Base-by-base conservation (phyloP, 2,329 filamentous ascomycete genomes). In the Phoma sp. region DNA sequence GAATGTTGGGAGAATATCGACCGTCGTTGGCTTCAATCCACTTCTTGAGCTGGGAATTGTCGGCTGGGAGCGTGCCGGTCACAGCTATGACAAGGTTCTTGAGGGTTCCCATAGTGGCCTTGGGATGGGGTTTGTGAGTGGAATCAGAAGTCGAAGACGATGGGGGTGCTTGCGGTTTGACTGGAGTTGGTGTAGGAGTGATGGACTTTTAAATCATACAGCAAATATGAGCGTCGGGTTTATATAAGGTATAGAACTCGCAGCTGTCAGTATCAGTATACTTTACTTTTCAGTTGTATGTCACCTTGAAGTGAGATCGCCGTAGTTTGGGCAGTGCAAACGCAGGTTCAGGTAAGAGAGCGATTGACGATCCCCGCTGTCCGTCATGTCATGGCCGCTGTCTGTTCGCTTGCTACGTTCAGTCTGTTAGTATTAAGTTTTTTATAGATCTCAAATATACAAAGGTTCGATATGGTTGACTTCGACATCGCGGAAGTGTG, bases 11-110 rank as follows among this genome's bases (percentile, higher is more conserved):
- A 0, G 77, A 74, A 67, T 86, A 88, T 1, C 52, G 72, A 1
- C 89, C 92, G 6, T 84, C 86, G 53, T 89, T 84, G 4, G 78
- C 68, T 4, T 77, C 76, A 9, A 91, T 81, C 90, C 91, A 96
- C 32, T 78, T 77, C 29, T 80, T 80, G 29, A 95, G 80, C 34
- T 89, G 83, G 1, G 83, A 78, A 2, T 55, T 15, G 5, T 60
- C 56, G 32, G 74, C 71, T 1, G 80, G 80, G 4, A 91, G 83
- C 2, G 83, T 77, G 4, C 88, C 88, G 0, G 82, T 83, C 0
- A 83, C 73, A 18, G 85, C 82, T 17, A 91, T 79, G 42, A 81
- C 75, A 28, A 83, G 72, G 1, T 78, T 77, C 12, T 78, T 78
- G 65, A 91, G 84, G 7, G 75, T 59, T 6, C 73, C 73, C 45